These are phyloP conservation scores for Pestalotiopsis fici DNA, from an alignment of 2,329 filamentous ascomycete species.

Conservation along the genomic window DNA sequence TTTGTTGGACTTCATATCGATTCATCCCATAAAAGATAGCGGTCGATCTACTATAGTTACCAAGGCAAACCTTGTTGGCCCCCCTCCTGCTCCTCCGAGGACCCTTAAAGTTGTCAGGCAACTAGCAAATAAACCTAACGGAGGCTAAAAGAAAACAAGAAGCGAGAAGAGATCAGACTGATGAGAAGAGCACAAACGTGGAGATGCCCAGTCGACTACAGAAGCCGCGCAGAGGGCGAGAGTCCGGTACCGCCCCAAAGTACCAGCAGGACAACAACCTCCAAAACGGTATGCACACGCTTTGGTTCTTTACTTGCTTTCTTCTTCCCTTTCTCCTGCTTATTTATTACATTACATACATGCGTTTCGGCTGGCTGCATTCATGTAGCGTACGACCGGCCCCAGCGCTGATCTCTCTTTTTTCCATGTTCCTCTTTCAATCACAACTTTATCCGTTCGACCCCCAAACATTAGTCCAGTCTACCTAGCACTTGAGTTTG, in stretches of 20 bases:
- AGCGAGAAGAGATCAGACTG: not conserved
- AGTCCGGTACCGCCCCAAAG: conserved; percentile 1
- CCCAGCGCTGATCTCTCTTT: not conserved
- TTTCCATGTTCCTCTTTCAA: not conserved
- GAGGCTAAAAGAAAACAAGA: not conserved
- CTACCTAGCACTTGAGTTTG: not conserved
- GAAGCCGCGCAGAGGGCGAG: conserved; percentile 4
- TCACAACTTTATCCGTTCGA: not conserved
- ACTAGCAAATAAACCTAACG: conserved; percentile 1
- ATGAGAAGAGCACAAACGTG: not conserved
- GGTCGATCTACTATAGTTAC: not conserved
- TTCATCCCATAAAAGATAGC: not conserved
- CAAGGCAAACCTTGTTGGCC: not conserved
- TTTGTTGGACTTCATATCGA: not conserved
- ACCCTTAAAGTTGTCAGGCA: not conserved
- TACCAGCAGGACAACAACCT: not conserved
- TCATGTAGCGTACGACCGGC: not conserved
- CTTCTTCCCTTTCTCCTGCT: not conserved
- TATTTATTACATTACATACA: not conserved
- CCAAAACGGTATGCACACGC: conserved; percentile 6
- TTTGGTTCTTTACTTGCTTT: not conserved
- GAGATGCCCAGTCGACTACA: conserved; percentile 9
- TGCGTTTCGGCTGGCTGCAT: not conserved
- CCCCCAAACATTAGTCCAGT: not conserved
- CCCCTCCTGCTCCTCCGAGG: not conserved